Evolutionary conservation across 2,329 filamentous ascomycete genomes (phyloP), one percentile per base, ranked within the genome.

Genomic region (Epichloe brachyelytri): DNA sequence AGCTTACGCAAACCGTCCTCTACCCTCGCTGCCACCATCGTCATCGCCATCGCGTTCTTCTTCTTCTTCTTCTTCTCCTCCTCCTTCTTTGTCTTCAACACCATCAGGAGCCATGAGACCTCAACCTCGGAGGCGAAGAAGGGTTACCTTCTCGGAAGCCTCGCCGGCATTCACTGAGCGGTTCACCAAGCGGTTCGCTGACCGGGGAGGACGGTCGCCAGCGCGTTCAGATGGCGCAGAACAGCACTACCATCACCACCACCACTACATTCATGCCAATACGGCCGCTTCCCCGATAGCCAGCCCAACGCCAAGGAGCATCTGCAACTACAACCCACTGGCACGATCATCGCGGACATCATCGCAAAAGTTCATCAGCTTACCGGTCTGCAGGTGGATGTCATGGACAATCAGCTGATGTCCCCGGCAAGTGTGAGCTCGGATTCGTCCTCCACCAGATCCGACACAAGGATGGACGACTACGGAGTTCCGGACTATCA

Each of bases 321-420:
- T 36, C 43, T 40, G 22, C 39, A 49, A 37, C 43, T 40, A 14
- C 39, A 26, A 26, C 3, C 30, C 46, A 26, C 26, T 43, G 33
- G n/a, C 30, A 14, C 26, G 46, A 41, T 22, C n/a, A 36, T 46
- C 38, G 19, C 57, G 55, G 10, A 59, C 62, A 1, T 67, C 70
- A 0, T 63, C 64, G 0, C 60, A 61, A 43, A 74, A 74, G 61
- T 72, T 41, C 62, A 65, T 36, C 68, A 71, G 55, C 62, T 74
- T 14, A 73, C 62, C 5, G 71, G 71, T 1, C 60, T 67, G 30
- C 66, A 70, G 40, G 43, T 72, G n/a, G 61, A 63, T 45, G 53
- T 63, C 17, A 53, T 53, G 55, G 52, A 58, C 19, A 52, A 54
- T 15, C 43, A 43, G 11, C 17, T 43, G 12, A 12, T 40, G 10